Evolutionary conservation across 805 yeast genomes (phyloP), one percentile per base, ranked within the genome.

Genomic region (Diddensiella caesifluorescens): DNA sequence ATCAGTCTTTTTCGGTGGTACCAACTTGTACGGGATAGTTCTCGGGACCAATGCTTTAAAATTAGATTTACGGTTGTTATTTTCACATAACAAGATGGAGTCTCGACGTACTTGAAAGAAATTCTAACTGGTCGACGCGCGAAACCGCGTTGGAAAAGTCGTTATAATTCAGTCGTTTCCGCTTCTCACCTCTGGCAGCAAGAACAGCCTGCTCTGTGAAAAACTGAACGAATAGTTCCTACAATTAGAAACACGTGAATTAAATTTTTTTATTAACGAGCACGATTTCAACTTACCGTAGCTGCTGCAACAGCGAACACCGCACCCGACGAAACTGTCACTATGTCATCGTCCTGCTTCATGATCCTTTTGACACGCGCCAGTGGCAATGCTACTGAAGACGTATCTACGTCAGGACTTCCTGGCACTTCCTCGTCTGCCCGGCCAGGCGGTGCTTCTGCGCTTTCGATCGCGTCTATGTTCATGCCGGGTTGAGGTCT

Each of bases 291-390:
- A 40, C 49, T 4, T 44, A 45, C 52, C 0, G 90, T 77, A 5
- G 92, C 88, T n/a, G 81, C 70, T 2, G 85, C 86, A 4, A 84
- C 68, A 12, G 86, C 73, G 56, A 76, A 80, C n/a, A 80, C 84
- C 0, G 90, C 86, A 22, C 79, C 68, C 43, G 75, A 80, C 2
- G 87, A 76, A 1, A 85, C 77, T 1, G 80, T 74, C 4, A 70
- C 62, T 50, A 80, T 81, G 28, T 80, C 88, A 12, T 87, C 85
- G 57, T 84, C 94, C 57, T 80, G 71, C 53, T 81, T 83, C 57
- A 84, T 73, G 41, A 84, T 79, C 51, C 79, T 72, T 54, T 81
- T 82, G 50, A 84, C 77, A 49, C 83, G 75, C 2, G 85, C 68
- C 30, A 83, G 62, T 4, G 92, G 95, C 20, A 84, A 20, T 6